Conservation (phyloP, 2,329 filamentous ascomycete genomes). For the Aspergillus novofumigatus region DNA sequence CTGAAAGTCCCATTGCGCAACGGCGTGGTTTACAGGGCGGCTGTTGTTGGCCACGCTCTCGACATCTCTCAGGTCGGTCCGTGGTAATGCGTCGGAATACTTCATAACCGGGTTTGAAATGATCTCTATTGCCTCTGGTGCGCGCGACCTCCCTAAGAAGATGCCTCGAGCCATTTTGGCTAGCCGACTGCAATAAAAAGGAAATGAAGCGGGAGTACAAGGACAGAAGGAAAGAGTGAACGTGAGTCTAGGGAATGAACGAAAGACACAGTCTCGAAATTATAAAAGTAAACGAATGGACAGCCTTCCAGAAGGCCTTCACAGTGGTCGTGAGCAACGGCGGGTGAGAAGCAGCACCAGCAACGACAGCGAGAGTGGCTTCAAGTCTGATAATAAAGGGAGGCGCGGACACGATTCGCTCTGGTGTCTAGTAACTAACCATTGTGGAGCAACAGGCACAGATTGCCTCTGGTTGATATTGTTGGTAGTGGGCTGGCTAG, state of each 20-base stretch:
- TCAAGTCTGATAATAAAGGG: slow-evolving; percentile 2
- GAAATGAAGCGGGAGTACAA: slow-evolving; percentile 8
- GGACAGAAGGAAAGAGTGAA: slow-evolving; percentile 4
- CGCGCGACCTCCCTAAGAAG: slow-evolving; percentile 28
- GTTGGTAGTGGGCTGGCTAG: slow-evolving; percentile 11
- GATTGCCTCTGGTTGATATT: slow-evolving; percentile 13
- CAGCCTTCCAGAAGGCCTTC: slow-evolving; percentile 38
- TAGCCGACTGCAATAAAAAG: background rate
- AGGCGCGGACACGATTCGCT: slow-evolving; percentile 6
- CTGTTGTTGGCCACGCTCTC: slow-evolving; percentile 7
- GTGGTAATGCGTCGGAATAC: slow-evolving; percentile 29
- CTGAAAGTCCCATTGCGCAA: slow-evolving; percentile 15
- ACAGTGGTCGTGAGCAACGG: slow-evolving; percentile 3
- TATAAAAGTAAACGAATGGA: slow-evolving; percentile 29
- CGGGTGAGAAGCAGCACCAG: slow-evolving; percentile 10
- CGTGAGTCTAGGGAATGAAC: slow-evolving; percentile 3
- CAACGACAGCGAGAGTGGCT: slow-evolving; percentile 8
- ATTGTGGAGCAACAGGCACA: slow-evolving; percentile 15
- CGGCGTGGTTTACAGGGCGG: slow-evolving; percentile 7
- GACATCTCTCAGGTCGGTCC: slow-evolving; percentile 25
- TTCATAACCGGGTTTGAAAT: slow-evolving; percentile 32
- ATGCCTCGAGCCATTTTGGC: slow-evolving; percentile 26
- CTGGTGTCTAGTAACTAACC: slow-evolving; percentile 6
- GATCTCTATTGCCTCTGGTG: slow-evolving; percentile 20
- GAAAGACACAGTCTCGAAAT: slow-evolving; percentile 13